These are phyloP conservation scores for Coemansia biformis DNA, from an alignment of 192 early-diverging fungal species.

Conservation along the genomic window DNA sequence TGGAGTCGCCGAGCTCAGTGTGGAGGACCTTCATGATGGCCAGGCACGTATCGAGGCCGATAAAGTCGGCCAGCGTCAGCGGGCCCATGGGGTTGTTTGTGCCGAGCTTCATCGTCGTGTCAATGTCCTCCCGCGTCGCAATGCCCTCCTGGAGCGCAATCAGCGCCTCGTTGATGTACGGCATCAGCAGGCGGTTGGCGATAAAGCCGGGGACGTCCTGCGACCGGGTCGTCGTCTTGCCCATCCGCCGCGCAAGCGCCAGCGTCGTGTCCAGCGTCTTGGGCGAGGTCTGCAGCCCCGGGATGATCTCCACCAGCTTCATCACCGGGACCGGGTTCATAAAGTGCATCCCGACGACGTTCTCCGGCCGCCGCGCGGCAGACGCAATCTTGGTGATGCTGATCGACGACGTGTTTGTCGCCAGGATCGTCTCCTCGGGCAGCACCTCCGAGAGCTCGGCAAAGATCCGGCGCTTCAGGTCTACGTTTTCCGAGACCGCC, in stretches of 20 bases:
- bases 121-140: conserved; percentile 90
- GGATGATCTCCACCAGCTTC: conserved; percentile 95
- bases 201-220: conserved; percentile 95
- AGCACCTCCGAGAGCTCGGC: conserved; percentile 63
- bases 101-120: conserved; percentile 97
- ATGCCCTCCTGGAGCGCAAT: conserved; percentile 82
- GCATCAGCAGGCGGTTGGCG: conserved; percentile 96
- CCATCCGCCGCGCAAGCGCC: conserved; percentile 76
- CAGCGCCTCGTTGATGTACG: conserved; percentile 97
- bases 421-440: conserved; percentile 70
- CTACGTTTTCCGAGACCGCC: conserved; percentile 81
- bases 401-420: conserved; percentile 97
- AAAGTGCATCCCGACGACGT: conserved; percentile 98
- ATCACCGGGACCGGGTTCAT: conserved; percentile 98
- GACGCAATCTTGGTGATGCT: conserved; percentile 96
- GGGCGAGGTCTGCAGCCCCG: conserved; percentile 77
- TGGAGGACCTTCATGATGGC: conserved; percentile 96
- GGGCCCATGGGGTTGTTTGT: conserved; percentile 98
- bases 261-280: conserved; percentile 69
- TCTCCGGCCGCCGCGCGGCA: conserved; percentile 57
- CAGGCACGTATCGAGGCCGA: conserved; percentile 96
- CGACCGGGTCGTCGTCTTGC: conserved; percentile 85
- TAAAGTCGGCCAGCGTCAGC: conserved; percentile 93
- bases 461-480: conserved; percentile 81
- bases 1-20: conserved; percentile 84